Evolutionary conservation across 345 rosid genomes (phyloP), one percentile per base, ranked within the genome.

Genomic region (Turnera subulata): DNA sequence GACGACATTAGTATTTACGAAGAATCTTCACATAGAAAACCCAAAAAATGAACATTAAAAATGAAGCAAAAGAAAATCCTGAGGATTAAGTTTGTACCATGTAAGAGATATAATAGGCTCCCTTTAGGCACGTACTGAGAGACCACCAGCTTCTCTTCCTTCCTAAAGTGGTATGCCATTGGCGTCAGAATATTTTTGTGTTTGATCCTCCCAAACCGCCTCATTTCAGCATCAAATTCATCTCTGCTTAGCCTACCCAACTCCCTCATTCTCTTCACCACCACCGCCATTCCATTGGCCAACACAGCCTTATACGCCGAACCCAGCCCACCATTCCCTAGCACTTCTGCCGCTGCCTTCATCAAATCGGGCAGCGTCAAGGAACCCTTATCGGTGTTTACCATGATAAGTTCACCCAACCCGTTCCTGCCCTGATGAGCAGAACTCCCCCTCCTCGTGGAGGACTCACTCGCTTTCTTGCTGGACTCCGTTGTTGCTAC

Each of bases 271-370:
- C 95, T 79, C 74, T 92, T 92, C 57, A 92, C 98, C 58, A 84
- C 98, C 55, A 89, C 96, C 0, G 88, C 64, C 39, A 86, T 42
- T 20, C 95, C 96, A 53, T 61, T 86, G 0, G 74, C 24, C 94
- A 92, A 73, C 17, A 68, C 75, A 0, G 98, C 98, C 76, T 86
- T 92, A 22, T 92, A 92, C 5, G 97, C 85, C 39, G 98, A 92
- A 42, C 98, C 97, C 52, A 92, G 60, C 11, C 91, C 80, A 24
- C 98, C 93, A 40, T 81, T 92, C 20, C 97, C 98, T 2, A 92
- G 65, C 55, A 86, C 93, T 69, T 89, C 95, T 0, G 98, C 98
- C 0, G 93, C 83, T 1, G 98, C 95, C 67, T 82, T 89, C 96
- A 92, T 92, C 63, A 92, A 67, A 76, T 92, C 96, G 0, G 82